phyloP scores from a whole-genome alignment of 1,284 basidiomycete genomes.

The Phaffia rhodozyma region DNA sequence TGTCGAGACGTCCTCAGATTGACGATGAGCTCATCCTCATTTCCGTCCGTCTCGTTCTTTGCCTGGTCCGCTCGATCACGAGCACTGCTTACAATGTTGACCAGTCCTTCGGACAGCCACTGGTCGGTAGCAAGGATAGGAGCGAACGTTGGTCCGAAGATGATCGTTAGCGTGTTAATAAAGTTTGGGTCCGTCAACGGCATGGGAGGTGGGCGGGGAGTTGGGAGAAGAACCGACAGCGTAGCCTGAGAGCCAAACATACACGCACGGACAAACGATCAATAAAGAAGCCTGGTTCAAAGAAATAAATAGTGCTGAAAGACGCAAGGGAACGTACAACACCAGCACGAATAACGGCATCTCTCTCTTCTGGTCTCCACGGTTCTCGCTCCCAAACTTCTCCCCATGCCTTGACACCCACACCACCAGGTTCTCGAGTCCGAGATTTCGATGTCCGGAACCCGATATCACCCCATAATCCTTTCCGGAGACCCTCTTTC shows the following conservation, averaged over 20 bases:
- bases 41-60: background rate
- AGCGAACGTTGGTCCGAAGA: constrained; percentile 6
- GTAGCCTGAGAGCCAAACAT: background rate
- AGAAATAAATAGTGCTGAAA: background rate
- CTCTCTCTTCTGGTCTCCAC: background rate
- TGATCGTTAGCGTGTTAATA: background rate
- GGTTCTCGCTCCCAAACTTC: background rate
- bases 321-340: background rate
- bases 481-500: constrained; percentile 65
- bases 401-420: background rate
- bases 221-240: constrained; percentile 5
- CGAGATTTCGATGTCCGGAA: background rate
- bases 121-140: background rate
- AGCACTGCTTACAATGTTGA: background rate
- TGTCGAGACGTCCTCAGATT: background rate
- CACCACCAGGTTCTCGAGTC: background rate
- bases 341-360: background rate
- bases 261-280: no score
- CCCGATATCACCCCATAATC: constrained; percentile 39
- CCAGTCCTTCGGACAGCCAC: constrained; percentile 3
- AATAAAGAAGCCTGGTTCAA: background rate
- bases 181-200: background rate
- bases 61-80: background rate
- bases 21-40: background rate
- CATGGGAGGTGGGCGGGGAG: background rate